These are phyloP conservation scores for Beauveria sp. DNA, from an alignment of 2,329 filamentous ascomycete genomes.

Conservation along the genomic window DNA sequence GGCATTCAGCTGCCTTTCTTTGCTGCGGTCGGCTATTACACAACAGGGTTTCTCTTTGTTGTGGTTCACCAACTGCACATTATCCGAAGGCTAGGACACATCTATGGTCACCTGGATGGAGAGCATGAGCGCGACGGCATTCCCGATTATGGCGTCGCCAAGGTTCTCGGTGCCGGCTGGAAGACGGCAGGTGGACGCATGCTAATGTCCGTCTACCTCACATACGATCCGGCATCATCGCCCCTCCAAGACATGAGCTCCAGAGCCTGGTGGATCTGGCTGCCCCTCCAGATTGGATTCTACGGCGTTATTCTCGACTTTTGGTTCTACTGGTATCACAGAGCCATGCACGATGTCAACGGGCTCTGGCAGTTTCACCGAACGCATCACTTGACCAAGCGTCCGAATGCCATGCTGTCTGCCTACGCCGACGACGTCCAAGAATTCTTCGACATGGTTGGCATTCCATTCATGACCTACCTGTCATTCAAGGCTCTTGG, in stretches of 20 bases:
- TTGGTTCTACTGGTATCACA: conserved; percentile 33
- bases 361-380: conserved; percentile 34
- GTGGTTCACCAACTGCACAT: conserved; percentile 29
- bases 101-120: conserved; percentile 32
- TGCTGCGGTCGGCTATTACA: conserved; percentile 28
- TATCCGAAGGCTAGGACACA: conserved; percentile 28
- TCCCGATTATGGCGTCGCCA: conserved; percentile 27
- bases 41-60: conserved; percentile 26
- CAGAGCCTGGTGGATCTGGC: conserved; percentile 22
- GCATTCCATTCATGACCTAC: conserved; percentile 30
- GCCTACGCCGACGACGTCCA: conserved; percentile 33
- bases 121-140: conserved; percentile 33
- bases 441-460: conserved; percentile 32
- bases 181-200: conserved; percentile 25
- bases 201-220: conserved; percentile 24
- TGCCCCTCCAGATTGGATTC: conserved; percentile 26
- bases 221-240: conserved; percentile 20
- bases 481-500: conserved; percentile 23
- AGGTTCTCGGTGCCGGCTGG: conserved; percentile 24
- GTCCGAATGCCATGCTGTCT: conserved; percentile 32
- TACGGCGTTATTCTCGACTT: conserved; percentile 31
- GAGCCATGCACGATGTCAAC: conserved; percentile 31
- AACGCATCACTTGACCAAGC: conserved; percentile 35
- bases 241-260: conserved; percentile 19
- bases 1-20: conserved; percentile 21